Evolutionary conservation across 179 eudicot genomes (phyloP), one percentile per base, ranked within the genome.

Genomic region (Beta lomatogona): DNA sequence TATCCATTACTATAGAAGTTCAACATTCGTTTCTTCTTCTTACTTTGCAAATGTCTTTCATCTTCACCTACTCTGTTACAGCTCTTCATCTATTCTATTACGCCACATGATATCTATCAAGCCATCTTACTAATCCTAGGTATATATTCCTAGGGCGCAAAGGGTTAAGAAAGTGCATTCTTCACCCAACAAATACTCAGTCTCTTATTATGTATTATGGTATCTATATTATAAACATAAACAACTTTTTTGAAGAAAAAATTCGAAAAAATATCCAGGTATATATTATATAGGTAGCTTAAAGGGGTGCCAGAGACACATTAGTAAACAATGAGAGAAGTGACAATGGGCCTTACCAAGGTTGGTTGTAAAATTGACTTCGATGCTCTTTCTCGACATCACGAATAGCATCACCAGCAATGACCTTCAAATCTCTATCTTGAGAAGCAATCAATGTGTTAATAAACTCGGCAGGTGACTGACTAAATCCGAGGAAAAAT

Each of bases 401-500:
- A 25, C 84, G 89, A 87, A 75, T 83, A 52, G 92, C 90, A 84
- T 93, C 98, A 67, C 91, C 95, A 28, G 94, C 88, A 79, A 89
- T 82, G 88, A 90, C 90, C 80, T 93, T 95, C 84, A 95, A 82
- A 88, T 95, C 99, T 88, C 89, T 89, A 77, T 89, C 90, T 85
- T 95, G 99, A 83, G 99, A 95, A 76, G 90, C 88, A 83, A 93
- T 88, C 72, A 95, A 77, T 25, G 92, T 78, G 84, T 92, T 91
- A 81, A 93, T 87, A 84, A 95, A 95, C 81, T 93, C 98, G 0
- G 97, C 94, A 25, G 99, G 99, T 63, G 97, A 93, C 83, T 93
- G 91, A 80, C 98, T 95, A 60, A 95, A 93, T 22, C 99, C 99
- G 22, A 93, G 93, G 88, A 92, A 95, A 86, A 95, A 95, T 72